Base-by-base conservation (phyloP, 2,329 filamentous ascomycete species). In the Nakataea oryzae region DNA sequence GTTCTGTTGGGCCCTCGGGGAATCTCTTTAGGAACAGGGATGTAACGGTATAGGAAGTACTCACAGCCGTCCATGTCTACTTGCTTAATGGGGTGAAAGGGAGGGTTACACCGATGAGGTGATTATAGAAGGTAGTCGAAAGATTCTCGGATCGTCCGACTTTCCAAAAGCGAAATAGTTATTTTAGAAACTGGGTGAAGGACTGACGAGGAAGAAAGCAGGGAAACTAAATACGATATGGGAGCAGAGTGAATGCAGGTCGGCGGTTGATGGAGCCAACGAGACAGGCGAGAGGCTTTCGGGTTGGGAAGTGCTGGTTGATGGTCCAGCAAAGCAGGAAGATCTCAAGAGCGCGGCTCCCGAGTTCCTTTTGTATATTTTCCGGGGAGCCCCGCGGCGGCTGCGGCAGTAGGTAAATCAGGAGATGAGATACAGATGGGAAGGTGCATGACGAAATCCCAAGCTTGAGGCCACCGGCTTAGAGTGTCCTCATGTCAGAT, bases 361-460 rank as follows among this genome's bases (percentile, higher is more conserved):
- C 60, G 61, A 54, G 65, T 61, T 30, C 61, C 67, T 69, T 70
- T 67, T 70, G 69, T 70, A 70, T 60, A 69, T 65, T 64, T 66
- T 64, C 62, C 63, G 65, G 64, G 65, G 41, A 50, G 21, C 17
- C 21, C 41, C 41, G 8, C 41, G 9, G 41, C 21, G 21, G 8
- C 41, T 17, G 41, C 21, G 41, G 21, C 21, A n/a, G 41, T 50
- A 50, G 21, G 7, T n/a, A 9, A 6, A 50, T n/a, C n/a, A n/a
- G n/a, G n/a, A n/a, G n/a, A 30, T 5, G 30, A 30, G 3, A 11
- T 9, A 50, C 21, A n/a, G 6, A 50, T n/a, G 24, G 41, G 11
- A 47, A 47, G 41, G 14, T 7, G 17, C 11, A 24, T 9, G 41
- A 24, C 41, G 17, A n/a, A 8, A 50, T 50, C 41, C 41, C 41